Percentiles rank a stretch among this genome's conserved stretches.
phyloP scores from a whole-genome alignment of 768 basidiomycete genomes.

The Lentinula boryana region DNA sequence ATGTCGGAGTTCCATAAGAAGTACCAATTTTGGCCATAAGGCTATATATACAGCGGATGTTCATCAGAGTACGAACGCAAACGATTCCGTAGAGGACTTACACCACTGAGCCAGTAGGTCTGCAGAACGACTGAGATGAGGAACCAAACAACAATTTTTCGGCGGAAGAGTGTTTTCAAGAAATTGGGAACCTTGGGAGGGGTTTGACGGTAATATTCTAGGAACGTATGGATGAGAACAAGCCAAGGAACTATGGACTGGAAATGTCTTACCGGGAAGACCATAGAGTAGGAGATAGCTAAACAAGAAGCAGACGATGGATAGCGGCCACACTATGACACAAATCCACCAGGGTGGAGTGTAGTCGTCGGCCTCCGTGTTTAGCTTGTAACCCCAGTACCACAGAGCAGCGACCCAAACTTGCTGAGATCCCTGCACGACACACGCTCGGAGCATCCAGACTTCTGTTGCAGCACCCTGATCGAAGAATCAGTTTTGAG shows the following conservation, averaged over 20 bases:
- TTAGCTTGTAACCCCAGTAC: constrained; percentile 90
- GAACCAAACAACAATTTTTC: constrained; percentile 95
- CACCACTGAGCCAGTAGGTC: constrained; percentile 89
- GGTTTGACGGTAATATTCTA: constrained; percentile 87
- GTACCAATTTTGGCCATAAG: constrained; percentile 91
- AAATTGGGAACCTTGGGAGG: constrained; percentile 95
- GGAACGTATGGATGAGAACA: constrained; percentile 1
- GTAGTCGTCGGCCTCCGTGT: constrained; percentile 43
- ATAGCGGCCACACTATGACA: constrained; percentile 45
- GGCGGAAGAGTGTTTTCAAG: constrained; percentile 79
- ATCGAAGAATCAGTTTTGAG: constrained; percentile 6
- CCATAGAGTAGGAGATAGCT: constrained; percentile 69
- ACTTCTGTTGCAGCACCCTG: constrained; percentile 92
- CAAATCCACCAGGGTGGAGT: constrained; percentile 70
- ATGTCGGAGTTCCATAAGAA: constrained; percentile 88
- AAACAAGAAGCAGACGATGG: constrained; percentile 50
- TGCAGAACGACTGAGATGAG: constrained; percentile 85
- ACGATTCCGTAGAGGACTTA: constrained; percentile 29
- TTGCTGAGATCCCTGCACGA: constrained; percentile 94
- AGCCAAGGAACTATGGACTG: not conserved
- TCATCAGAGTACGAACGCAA: not conserved
- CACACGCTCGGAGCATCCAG: constrained; percentile 86
- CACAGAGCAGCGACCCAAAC: constrained; percentile 94
- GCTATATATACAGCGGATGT: constrained; percentile 33
- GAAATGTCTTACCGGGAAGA: constrained; percentile 56